Percentiles rank a stretch among this genome's conserved stretches.
phyloP scores from a whole-genome alignment of 257 asterid genomes.

The Sherardia arvensis region DNA sequence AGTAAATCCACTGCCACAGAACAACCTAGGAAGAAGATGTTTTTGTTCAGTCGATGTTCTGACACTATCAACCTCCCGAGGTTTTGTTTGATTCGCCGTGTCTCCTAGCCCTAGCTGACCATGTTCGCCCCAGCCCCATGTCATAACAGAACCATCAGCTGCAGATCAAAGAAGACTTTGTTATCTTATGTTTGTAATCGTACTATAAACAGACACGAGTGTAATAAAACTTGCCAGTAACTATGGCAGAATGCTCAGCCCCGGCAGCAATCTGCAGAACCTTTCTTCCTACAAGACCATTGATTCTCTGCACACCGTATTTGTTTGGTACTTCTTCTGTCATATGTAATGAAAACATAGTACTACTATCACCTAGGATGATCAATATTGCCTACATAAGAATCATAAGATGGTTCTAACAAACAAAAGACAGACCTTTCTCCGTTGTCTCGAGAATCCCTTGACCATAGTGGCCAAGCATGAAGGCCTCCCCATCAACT shows the following conservation, averaged over 20 bases:
- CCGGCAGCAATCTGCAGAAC: constrained; percentile 71
- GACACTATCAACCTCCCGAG: constrained; percentile 38
- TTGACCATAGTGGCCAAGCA: constrained; percentile 75
- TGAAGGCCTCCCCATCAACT: constrained; percentile 50
- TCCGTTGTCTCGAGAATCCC: constrained; percentile 38
- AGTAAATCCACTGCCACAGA: constrained; percentile 90
- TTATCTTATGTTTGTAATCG: background rate
- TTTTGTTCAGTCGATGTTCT: constrained; percentile 5
- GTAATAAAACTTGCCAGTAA: constrained; percentile 42
- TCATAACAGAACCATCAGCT: constrained; percentile 63
- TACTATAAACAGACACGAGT: background rate
- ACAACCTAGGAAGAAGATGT: constrained; percentile 32
- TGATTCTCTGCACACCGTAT: constrained; percentile 21
- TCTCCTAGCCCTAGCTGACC: constrained; percentile 91
- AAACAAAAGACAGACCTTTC: background rate
- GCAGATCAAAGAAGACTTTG: constrained; percentile 4
- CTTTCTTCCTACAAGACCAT: constrained; percentile 23
- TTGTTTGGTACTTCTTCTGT: constrained; percentile 26
- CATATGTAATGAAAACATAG: background rate
- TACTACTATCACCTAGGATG: too few species aligned
- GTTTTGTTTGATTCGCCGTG: constrained; percentile 40
- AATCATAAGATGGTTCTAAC: background rate
- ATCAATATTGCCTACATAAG: background rate
- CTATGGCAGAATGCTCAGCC: constrained; percentile 81
- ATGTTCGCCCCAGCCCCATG: constrained; percentile 99